Base-by-base conservation (phyloP, 768 basidiomycete genomes). In the Neoboletus magnificus region DNA sequence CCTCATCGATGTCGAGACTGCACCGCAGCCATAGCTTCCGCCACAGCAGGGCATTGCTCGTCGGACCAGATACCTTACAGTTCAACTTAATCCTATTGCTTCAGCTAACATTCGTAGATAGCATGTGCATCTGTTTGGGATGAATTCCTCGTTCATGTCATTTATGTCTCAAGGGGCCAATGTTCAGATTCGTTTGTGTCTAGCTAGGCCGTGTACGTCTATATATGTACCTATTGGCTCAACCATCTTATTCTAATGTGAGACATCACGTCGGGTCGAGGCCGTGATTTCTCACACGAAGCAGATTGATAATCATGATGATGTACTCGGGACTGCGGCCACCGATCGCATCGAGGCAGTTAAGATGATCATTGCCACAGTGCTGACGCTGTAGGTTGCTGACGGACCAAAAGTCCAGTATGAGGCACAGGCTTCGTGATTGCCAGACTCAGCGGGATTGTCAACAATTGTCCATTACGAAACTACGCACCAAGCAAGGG, bases 331-430 rank as follows among this genome's bases (percentile, higher is more conserved):
- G 16, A 53, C 39, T 22, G 35, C 10, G 44, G 76, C 71, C 51
- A 84, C 71, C 13, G 74, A 68, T 63, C 72, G 77, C 88, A 92
- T 91, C 45, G 71, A 71, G 20, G 66, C 58, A 4, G 83, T 79
- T 50, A 93, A 72, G 22, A 73, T 71, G 16, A 81, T 66, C 88
- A 91, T 93, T 0, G 85, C 82, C 23, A 80, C 58, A 0, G 85
- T 87, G 40, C 85, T 80, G 13, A 79, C 69, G 1, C 76, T 75
- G 56, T 93, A 93, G n/a, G 91, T 93, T 44, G 77, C 57, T 9
- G 88, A 82, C 41, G 91, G 91, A 5, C 91, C 91, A 62, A 92
- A 85, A 4, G 90, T 89, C 91, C 91, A 93, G 67, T 93, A 93
- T 13, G 83, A 85, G 29, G 82, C 91, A 68, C 91, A 93, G 6